Evolutionary conservation across 192 early-diverging fungal genomes (phyloP).

Genomic region (Endogone sp.): DNA sequence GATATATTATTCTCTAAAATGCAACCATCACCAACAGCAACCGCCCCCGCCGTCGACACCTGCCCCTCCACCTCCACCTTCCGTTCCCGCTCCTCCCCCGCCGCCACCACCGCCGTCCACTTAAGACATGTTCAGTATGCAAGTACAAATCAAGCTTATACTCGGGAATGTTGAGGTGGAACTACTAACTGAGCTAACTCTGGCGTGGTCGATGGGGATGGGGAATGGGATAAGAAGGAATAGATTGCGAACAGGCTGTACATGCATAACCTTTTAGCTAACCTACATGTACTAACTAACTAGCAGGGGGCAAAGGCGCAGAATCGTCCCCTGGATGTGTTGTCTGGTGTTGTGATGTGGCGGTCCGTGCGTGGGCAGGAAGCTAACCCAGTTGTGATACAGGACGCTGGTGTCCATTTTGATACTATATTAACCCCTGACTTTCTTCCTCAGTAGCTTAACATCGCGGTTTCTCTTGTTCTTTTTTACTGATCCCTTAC

Average conservation of each 20-base stretch:
- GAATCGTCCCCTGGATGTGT: too few relatives aligned
- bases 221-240: constrained; percentile 8
- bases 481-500: too few relatives aligned
- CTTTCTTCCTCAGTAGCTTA: not conserved
- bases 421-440: not conserved
- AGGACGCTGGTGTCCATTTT: too few relatives aligned
- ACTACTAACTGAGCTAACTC: constrained; percentile 6
- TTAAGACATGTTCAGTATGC: not conserved
- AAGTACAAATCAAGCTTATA: not conserved
- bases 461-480: too few relatives aligned
- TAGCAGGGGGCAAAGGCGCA: too few relatives aligned
- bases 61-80: constrained; percentile 17
- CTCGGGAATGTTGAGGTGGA: not conserved
- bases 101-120: constrained; percentile 9
- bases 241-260: too few relatives aligned
- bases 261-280: not conserved
- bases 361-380: too few relatives aligned
- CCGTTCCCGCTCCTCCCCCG: constrained; percentile 9
- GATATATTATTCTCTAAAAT: too few relatives aligned
- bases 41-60: constrained; percentile 17
- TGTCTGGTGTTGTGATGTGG: too few relatives aligned
- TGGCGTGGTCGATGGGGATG: not conserved
- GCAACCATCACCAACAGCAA: too few relatives aligned
- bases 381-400: not conserved
- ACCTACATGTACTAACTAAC: too few relatives aligned